Base-by-base conservation (phyloP, 1,139 yeast genomes). In the Saccharomyces hybrid region DNA sequence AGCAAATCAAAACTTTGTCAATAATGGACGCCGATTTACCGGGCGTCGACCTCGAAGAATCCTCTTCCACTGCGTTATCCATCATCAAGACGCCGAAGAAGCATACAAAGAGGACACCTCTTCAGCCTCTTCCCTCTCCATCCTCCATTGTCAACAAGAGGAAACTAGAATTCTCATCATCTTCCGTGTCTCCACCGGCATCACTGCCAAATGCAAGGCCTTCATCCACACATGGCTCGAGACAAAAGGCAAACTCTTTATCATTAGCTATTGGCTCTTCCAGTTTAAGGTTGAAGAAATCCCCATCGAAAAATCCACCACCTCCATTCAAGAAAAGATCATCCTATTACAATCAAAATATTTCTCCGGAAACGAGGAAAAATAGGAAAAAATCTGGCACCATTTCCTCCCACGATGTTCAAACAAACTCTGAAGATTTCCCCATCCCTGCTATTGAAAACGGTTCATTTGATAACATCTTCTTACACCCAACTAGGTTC, bases 1-100 rank as follows among this genome's bases (percentile, higher is more conserved):
- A 3, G 52, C 56, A 3, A 48, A 53, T 38, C 42, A 38, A 38
- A 38, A 2, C 42, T 38, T 8, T 38, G n/a, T 16, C 42, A 8
- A 16, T 38, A 38, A 38, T 38, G 42, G 42, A 38, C 42, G 19
- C 42, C 25, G 42, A 16, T 38, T 16, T 38, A 5, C 42, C 42
- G 5, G 42, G 42, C 11, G 42, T 38, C 11, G 42, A 38, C 42
- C 42, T 38, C 3, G 42, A 38, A 38, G 42, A 38, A 16, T 38
- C 42, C 23, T 38, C 42, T 38, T 38, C 42, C 11, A 38, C 5
- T 16, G 7, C 42, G 25, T 38, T 38, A 38, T 38, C 42, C 8
- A 38, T 38, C 42, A 38, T 38, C 42, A 38, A 16, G 42, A 14
- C 42, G 42, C 42, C 42, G 4, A 14, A 38, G 9, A 38, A 38